These are phyloP conservation scores for Boletus reticuloceps DNA, from an alignment of 768 basidiomycete species.

Conservation along the genomic window DNA sequence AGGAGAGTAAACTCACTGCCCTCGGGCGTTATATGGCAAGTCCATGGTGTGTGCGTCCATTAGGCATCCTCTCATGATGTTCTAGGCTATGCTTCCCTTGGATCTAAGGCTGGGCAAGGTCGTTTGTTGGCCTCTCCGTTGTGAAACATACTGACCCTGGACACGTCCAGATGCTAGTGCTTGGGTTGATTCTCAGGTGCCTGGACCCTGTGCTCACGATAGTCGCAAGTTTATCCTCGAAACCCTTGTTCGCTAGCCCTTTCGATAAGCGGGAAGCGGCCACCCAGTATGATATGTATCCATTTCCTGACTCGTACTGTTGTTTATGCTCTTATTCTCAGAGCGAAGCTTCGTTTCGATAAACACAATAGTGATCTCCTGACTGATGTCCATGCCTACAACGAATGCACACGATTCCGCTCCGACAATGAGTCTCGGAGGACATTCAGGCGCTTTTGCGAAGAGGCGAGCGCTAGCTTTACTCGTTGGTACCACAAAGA, in stretches of 20 bases:
- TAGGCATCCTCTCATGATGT: not conserved
- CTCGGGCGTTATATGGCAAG: conserved; percentile 77
- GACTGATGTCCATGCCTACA: conserved; percentile 76
- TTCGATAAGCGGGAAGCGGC: conserved; percentile 84
- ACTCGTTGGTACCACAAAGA: not conserved
- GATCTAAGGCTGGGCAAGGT: conserved; percentile 89
- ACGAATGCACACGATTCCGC: conserved; percentile 54
- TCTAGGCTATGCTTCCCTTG: conserved; percentile 77
- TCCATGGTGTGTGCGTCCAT: not conserved
- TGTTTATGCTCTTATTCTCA: conserved; percentile 28
- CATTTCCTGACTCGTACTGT: not conserved
- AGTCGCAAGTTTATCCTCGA: conserved; percentile 80
- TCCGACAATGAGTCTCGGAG: conserved; percentile 47
- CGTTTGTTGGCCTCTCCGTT: not conserved
- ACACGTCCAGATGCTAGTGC: conserved; percentile 72
- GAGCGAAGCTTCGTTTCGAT: conserved; percentile 70
- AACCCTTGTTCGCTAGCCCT: conserved; percentile 80
- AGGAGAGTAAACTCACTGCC: conserved; percentile 66
- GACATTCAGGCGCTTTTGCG: conserved; percentile 60
- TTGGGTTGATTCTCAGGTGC: conserved; percentile 82
- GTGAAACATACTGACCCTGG: not conserved
- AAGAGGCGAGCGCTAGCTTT: conserved; percentile 46
- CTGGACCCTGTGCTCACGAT: conserved; percentile 79
- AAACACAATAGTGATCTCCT: conserved; percentile 79
- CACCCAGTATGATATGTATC: conserved; percentile 45